phyloP scores from a whole-genome alignment of 129 eudicot genomes.

The Solidago caesia region DNA sequence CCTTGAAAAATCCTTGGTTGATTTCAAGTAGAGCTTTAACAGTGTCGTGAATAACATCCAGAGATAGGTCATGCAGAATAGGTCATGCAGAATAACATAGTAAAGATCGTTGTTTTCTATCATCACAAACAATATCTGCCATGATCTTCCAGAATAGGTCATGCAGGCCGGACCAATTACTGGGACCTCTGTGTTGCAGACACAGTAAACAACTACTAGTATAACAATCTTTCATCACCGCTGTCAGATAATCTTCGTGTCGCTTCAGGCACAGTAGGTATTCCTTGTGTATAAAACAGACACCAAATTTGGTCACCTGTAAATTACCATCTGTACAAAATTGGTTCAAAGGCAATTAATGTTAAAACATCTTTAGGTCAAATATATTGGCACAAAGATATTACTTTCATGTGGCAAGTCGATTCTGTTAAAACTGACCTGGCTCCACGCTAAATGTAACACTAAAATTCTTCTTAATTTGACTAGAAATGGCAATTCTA shows the following conservation, averaged over 20 bases:
- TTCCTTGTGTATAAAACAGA: neutral
- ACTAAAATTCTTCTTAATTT: neutral
- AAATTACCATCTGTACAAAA: slow-evolving; percentile 5
- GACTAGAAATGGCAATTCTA: neutral
- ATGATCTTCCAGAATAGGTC: neutral
- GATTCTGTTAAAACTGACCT: no score
- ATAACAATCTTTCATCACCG: no score
- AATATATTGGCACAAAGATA: neutral
- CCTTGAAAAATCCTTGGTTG: neutral
- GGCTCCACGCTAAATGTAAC: no score
- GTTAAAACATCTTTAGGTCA: neutral
- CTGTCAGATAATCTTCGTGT: neutral
- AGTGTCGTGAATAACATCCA: slow-evolving; percentile 9
- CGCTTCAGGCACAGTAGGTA: neutral
- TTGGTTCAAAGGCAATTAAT: neutral
- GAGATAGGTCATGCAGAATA: no score
- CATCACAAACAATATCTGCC: neutral
- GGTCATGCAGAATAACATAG: no score
- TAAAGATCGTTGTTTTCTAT: neutral
- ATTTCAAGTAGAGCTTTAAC: slow-evolving; percentile 4
- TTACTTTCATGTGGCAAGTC: neutral
- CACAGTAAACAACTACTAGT: neutral
- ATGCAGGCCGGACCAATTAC: neutral
- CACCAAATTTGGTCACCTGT: slow-evolving; percentile 2
- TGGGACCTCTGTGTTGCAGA: neutral